Percentiles rank a stretch among this genome's conserved stretches.
These are phyloP conservation scores for Acidiella bohemica DNA, from an alignment of 495 filamentous ascomycete genomes.

Conservation along the genomic window DNA sequence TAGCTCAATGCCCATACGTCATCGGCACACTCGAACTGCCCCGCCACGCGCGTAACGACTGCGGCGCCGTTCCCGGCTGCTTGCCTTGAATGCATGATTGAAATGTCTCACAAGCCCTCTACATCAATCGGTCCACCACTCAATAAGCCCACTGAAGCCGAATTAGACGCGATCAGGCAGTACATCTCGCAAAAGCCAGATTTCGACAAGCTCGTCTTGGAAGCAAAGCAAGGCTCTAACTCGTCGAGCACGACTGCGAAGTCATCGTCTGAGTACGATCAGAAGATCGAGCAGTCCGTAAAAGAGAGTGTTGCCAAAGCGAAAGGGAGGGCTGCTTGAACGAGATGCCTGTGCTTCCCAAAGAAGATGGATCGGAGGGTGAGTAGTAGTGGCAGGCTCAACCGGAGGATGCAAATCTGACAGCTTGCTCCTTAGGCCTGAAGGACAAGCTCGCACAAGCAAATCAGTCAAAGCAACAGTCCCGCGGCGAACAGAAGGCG, in stretches of 20 bases:
- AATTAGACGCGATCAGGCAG: slow-evolving; percentile 1
- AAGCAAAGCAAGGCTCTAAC: slow-evolving; percentile 2
- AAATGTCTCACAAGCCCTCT: no score
- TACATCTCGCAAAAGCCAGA: slow-evolving; percentile 7
- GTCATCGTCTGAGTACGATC: neutral
- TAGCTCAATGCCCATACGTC: no score
- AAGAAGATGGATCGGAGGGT: neutral
- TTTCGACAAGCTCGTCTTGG: slow-evolving; percentile 1
- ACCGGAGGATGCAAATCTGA: neutral
- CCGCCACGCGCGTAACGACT: no score
- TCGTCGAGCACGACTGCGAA: neutral
- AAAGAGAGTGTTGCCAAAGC: slow-evolving; percentile 24
- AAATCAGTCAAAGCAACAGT: neutral
- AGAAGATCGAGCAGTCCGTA: neutral
- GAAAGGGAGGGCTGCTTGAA: slow-evolving; percentile 25
- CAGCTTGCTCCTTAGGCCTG: neutral
- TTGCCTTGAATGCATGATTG: no score
- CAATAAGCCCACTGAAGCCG: no score
- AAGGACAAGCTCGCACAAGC: neutral
- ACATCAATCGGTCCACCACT: no score
- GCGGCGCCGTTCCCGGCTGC: no score
- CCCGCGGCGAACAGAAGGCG: slow-evolving; percentile 8
- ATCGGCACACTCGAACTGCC: no score
- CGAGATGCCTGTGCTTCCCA: neutral
- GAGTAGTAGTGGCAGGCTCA: neutral